These are phyloP conservation scores for Triticum urartu DNA, from an alignment of 176 grass and related monocot genomes.

Conservation along the genomic window DNA sequence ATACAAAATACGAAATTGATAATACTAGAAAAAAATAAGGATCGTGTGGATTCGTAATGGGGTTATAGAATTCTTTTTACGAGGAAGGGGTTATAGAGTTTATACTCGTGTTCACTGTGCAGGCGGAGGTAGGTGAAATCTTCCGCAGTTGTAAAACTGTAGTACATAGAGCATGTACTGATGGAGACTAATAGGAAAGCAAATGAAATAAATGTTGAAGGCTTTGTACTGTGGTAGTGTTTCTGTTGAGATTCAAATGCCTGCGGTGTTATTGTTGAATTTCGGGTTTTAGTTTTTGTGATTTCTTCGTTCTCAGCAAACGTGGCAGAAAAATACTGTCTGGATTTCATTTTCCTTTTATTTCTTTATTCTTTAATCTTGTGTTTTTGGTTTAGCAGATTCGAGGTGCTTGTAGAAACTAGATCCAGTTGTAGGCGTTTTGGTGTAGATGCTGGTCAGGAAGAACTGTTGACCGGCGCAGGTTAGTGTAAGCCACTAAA, in stretches of 20 bases:
- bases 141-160: constrained; percentile 36
- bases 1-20: constrained; percentile 37
- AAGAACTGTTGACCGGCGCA: no score
- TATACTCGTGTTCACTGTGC: constrained; percentile 43
- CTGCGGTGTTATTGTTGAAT: background rate
- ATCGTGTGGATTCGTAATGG: constrained; percentile 31
- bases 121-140: constrained; percentile 20
- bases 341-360: background rate
- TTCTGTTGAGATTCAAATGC: background rate
- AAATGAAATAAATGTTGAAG: constrained; percentile 32
- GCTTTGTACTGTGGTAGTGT: background rate
- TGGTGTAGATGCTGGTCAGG: background rate
- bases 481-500: background rate
- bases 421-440: background rate
- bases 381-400: background rate
- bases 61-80: constrained; percentile 39
- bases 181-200: background rate
- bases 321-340: background rate
- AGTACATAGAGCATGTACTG: constrained; percentile 22
- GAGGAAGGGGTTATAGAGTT: constrained; percentile 45
- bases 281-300: background rate
- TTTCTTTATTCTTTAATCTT: background rate
- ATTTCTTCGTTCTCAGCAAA: background rate
- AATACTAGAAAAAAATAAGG: constrained; percentile 43
- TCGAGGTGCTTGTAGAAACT: background rate